Evolutionary conservation across 2,329 filamentous ascomycete genomes (phyloP).

Genomic region (Blastomyces percursus): DNA sequence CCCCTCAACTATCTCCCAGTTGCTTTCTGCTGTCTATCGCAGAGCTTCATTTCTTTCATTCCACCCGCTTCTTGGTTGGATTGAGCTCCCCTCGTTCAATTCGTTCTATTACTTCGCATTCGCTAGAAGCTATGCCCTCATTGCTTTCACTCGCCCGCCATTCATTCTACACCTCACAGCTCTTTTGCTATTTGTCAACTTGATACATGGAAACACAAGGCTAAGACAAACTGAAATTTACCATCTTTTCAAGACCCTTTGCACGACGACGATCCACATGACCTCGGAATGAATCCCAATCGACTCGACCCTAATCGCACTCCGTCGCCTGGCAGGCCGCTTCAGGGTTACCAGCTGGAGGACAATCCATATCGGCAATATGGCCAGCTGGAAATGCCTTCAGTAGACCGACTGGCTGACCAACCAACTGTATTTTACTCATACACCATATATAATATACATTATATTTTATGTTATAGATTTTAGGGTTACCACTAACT

Average conservation of each 20-base stretch:
- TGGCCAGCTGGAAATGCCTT: conserved; percentile 57
- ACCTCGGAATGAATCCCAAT: conserved; percentile 41
- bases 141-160: not conserved
- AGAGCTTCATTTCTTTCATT: not conserved
- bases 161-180: not conserved
- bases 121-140: not conserved
- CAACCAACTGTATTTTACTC: conserved; percentile 64
- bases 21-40: not conserved
- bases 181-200: not conserved
- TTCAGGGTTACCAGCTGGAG: conserved; percentile 70
- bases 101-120: not conserved
- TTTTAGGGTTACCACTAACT: not conserved
- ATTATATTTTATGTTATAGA: not conserved
- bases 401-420: conserved; percentile 63
- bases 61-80: not conserved
- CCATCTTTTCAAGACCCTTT: not conserved
- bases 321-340: conserved; percentile 65
- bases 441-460: not conserved
- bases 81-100: conserved; percentile 10
- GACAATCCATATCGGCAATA: conserved; percentile 58
- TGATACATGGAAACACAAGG: not conserved
- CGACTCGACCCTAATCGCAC: conserved; percentile 45
- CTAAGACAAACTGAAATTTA: not conserved
- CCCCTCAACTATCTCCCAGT: not conserved
- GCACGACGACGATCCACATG: conserved; percentile 25